phyloP scores from a whole-genome alignment of 305 asterid genomes.

The Plantago lanceolata region DNA sequence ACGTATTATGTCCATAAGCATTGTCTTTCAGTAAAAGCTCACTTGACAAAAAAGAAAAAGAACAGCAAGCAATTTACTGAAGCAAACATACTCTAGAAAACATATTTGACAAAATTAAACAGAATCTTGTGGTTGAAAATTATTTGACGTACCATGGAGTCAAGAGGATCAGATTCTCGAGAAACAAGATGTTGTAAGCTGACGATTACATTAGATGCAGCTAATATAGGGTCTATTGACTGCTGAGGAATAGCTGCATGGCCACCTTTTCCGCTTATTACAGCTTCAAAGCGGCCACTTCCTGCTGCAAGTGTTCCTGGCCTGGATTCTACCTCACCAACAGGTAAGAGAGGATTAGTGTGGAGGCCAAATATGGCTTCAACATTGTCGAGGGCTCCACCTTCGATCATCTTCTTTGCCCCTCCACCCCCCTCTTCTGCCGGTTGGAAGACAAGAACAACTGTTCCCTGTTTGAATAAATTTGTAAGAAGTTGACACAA shows the following conservation, averaged over 20 bases:
- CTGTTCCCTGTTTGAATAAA: conserved; percentile 28
- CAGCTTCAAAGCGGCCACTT: conserved; percentile 82
- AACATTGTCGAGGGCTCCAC: conserved; percentile 66
- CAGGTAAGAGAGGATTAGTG: conserved; percentile 32
- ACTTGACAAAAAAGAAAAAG: too few relatives aligned
- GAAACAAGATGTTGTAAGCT: conserved; percentile 91
- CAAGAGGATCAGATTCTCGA: conserved; percentile 89
- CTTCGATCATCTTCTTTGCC: conserved; percentile 76
- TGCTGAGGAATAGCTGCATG: conserved; percentile 97
- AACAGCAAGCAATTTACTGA: too few relatives aligned
- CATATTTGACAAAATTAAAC: neutral
- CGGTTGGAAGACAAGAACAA: conserved; percentile 85
- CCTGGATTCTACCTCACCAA: conserved; percentile 54
- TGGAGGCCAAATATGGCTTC: conserved; percentile 82
- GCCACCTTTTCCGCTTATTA: conserved; percentile 85
- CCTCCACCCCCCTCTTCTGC: conserved; percentile 98
- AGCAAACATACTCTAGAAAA: too few relatives aligned
- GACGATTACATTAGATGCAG: conserved; percentile 80
- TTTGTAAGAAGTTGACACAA: neutral
- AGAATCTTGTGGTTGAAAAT: neutral
- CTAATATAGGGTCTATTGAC: conserved; percentile 82
- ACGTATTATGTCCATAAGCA: too few relatives aligned
- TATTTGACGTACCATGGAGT: conserved; percentile 58
- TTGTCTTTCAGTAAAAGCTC: too few relatives aligned
- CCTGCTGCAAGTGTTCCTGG: conserved; percentile 83